Percentiles rank a stretch among this genome's conserved stretches.
Conservation (phyloP, 768 basidiomycete species). For the Lactarius deliciosus region DNA sequence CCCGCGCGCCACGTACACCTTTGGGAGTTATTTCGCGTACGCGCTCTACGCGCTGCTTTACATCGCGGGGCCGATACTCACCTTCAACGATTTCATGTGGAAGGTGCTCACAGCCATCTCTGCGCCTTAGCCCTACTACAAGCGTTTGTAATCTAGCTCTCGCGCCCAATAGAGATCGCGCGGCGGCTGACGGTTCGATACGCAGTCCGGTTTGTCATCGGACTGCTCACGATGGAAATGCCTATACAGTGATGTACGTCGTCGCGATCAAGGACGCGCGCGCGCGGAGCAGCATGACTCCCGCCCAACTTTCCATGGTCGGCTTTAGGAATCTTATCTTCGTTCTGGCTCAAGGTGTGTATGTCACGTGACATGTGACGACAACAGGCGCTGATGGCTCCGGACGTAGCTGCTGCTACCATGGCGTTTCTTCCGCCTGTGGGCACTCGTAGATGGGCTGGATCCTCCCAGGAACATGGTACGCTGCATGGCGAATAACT, state of each 20-base stretch:
- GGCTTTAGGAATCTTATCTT: slow-evolving; percentile 94
- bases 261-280: slow-evolving; percentile 91
- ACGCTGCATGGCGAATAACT: slow-evolving; percentile 95
- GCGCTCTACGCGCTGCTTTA: slow-evolving; percentile 89
- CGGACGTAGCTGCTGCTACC: slow-evolving; percentile 70
- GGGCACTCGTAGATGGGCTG: slow-evolving; percentile 61
- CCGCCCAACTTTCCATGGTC: slow-evolving; percentile 73
- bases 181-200: slow-evolving; percentile 50
- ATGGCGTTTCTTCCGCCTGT: slow-evolving; percentile 96
- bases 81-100: slow-evolving; percentile 94
- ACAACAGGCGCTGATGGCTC: background rate
- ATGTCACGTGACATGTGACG: too few species aligned
- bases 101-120: slow-evolving; percentile 54
- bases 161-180: slow-evolving; percentile 51
- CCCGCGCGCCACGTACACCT: slow-evolving; percentile 58
- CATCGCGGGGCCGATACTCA: slow-evolving; percentile 93
- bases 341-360: slow-evolving; percentile 60
- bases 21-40: slow-evolving; percentile 76
- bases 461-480: slow-evolving; percentile 95
- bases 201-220: slow-evolving; percentile 64
- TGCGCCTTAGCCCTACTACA: slow-evolving; percentile 9
- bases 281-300: slow-evolving; percentile 77
- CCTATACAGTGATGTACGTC: slow-evolving; percentile 94
- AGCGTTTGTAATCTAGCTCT: slow-evolving; percentile 45
- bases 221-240: slow-evolving; percentile 83